phyloP scores from a whole-genome alignment of 331 rosid genomes.

The Ulmus americana region DNA sequence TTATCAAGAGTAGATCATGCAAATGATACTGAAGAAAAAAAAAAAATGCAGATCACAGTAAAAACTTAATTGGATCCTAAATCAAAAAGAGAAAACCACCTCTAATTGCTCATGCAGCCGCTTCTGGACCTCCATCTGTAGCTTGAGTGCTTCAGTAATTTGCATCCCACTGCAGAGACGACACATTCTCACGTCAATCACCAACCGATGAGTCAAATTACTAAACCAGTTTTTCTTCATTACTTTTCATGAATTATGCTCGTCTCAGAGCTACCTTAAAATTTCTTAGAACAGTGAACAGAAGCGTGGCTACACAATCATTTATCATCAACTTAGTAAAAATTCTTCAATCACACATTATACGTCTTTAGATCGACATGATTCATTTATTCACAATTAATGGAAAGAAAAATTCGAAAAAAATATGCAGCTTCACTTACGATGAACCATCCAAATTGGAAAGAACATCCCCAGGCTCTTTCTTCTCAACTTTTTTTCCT shows the following conservation, averaged over 20 bases:
- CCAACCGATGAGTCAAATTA: conserved; percentile 7
- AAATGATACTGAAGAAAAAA: too few species aligned
- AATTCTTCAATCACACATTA: background rate
- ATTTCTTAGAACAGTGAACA: conserved; percentile 19
- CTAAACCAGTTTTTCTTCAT: background rate
- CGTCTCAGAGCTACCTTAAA: background rate
- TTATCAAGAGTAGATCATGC: too few species aligned
- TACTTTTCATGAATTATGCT: background rate
- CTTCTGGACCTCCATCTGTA: conserved; percentile 99
- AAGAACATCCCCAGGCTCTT: conserved; percentile 72
- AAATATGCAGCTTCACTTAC: conserved; percentile 51
- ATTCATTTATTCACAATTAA: conserved; percentile 14
- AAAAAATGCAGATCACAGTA: too few species aligned
- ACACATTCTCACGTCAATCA: conserved; percentile 14
- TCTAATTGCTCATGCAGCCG: conserved; percentile 96
- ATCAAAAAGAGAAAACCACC: conserved; percentile 44
- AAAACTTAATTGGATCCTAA: conserved; percentile 7
- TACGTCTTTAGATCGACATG: background rate
- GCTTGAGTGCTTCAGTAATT: conserved; percentile 97
- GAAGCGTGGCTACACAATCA: background rate
- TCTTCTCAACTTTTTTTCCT: conserved; percentile 86
- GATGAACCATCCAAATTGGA: conserved; percentile 77
- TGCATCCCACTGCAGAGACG: conserved; percentile 76
- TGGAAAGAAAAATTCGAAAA: conserved; percentile 3
- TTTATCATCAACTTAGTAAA: background rate